Conservation (phyloP, 305 asterid genomes). For the Salvia sclarea region DNA sequence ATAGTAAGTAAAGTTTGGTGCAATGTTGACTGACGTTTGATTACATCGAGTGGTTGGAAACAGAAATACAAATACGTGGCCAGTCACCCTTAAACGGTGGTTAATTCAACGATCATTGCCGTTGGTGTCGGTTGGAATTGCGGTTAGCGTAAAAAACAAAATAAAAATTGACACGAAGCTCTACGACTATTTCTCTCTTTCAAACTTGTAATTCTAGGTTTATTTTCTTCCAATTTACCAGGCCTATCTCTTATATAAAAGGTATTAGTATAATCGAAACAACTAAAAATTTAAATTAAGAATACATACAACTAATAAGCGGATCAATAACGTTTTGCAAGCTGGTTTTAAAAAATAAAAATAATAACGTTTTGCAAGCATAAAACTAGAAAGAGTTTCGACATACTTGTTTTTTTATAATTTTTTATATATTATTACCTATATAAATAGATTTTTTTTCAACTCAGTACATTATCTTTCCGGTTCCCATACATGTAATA, state of each 20-base stretch:
- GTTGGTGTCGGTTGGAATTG: slow-evolving; percentile 33
- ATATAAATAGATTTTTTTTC: no score
- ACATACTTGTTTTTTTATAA: no score
- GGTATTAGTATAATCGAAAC: no score
- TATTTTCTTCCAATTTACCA: not conserved
- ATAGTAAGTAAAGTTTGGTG: not conserved
- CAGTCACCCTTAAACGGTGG: slow-evolving; percentile 16
- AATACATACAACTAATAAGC: no score
- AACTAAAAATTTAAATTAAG: no score
- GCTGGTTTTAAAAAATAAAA: no score
- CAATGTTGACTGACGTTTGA: slow-evolving; percentile 6
- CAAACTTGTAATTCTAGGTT: not conserved
- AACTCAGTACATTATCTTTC: no score
- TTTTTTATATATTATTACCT: no score
- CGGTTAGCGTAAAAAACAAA: not conserved
- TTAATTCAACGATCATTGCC: slow-evolving; percentile 31
- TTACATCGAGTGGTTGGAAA: not conserved
- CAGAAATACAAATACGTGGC: slow-evolving; percentile 25
- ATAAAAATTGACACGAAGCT: not conserved
- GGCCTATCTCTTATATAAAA: not conserved
- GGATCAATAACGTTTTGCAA: no score
- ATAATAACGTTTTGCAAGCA: no score
- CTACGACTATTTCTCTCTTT: not conserved
- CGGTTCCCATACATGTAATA: no score
- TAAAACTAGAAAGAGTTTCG: no score